Conservation (phyloP, 2,329 filamentous ascomycete species). For the Diaporthe helianthi region DNA sequence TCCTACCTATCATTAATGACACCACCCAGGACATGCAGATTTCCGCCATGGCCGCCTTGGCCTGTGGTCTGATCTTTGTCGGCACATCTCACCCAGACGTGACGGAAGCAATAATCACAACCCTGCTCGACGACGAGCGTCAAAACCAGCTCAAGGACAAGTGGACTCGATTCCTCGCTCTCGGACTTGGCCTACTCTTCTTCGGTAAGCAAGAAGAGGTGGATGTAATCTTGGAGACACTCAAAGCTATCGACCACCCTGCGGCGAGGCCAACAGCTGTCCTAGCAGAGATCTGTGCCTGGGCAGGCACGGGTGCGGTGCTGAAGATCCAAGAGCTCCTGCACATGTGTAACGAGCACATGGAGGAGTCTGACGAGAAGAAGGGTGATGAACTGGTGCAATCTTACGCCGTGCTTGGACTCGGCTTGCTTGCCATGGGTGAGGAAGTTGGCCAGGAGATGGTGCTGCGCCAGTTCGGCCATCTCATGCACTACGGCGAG, state of each 20-base stretch:
- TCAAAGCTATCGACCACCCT: conserved; percentile 96
- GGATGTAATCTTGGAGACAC: conserved; percentile 94
- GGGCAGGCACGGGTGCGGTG: conserved; percentile 96
- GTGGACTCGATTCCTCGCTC: conserved; percentile 95
- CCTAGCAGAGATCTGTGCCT: conserved; percentile 94
- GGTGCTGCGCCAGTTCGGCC: conserved; percentile 95
- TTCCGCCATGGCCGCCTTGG: conserved; percentile 92
- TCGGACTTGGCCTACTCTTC: conserved; percentile 91
- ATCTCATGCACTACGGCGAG: conserved; percentile 99
- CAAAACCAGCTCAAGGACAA: conserved; percentile 93
- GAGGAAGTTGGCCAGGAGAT: conserved; percentile 99
- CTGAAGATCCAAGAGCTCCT: conserved; percentile 96
- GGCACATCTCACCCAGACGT: conserved; percentile 92
- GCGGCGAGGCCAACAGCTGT: conserved; percentile 97
- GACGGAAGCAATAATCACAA: conserved; percentile 89
- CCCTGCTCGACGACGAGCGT: conserved; percentile 91
- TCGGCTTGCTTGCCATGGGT: conserved; percentile 95
- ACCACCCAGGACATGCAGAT: conserved; percentile 90
- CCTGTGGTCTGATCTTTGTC: conserved; percentile 89
- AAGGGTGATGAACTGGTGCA: conserved; percentile 95
- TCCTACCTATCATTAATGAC: conserved; percentile 88
- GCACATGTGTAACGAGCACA: conserved; percentile 97
- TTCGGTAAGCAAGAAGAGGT: conserved; percentile 98
- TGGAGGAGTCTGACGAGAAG: conserved; percentile 93
- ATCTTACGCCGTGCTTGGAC: conserved; percentile 92